A percentile compares a stretch with the other conserved stretches of the same genome.
phyloP scores from a whole-genome alignment of 345 rosid species.

The Euphorbia tirucalli region DNA sequence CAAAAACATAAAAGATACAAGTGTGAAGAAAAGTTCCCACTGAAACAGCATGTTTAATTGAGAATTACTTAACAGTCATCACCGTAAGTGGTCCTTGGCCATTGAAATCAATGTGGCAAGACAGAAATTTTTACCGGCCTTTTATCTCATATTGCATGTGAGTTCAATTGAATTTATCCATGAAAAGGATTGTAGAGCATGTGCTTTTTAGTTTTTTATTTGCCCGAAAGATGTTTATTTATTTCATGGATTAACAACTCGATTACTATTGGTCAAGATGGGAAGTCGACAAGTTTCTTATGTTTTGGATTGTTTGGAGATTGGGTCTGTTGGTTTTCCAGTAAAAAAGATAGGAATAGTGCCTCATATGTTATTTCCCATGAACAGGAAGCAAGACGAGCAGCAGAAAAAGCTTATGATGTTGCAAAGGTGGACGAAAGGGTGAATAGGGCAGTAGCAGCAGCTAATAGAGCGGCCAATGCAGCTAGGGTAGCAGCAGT shows the following conservation, averaged over 20 bases:
- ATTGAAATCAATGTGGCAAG: conserved; percentile 6
- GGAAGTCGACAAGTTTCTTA: not conserved
- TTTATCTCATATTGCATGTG: not conserved
- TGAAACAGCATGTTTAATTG: not conserved
- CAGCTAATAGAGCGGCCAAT: conserved; percentile 89
- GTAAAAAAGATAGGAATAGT: not conserved
- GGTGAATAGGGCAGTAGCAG: conserved; percentile 78
- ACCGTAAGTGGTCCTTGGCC: not conserved
- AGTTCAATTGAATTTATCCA: not conserved
- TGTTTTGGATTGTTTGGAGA: not conserved
- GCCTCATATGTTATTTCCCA: conserved; percentile 9
- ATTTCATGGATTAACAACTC: not conserved
- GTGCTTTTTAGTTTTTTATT: not conserved
- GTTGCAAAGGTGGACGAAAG: conserved; percentile 90
- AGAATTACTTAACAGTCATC: not conserved
- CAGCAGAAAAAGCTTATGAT: conserved; percentile 79
- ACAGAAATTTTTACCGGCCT: not conserved
- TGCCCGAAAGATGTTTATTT: not conserved
- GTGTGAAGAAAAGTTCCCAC: not conserved
- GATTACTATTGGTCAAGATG: not conserved
- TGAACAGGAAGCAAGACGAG: conserved; percentile 78
- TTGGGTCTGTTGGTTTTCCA: not conserved
- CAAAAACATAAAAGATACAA: not conserved
- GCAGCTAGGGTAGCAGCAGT: conserved; percentile 86
- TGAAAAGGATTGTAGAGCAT: not conserved